Evolutionary conservation across 768 basidiomycete genomes (phyloP), one percentile per base, ranked within the genome.

Genomic region (Lepiota subincarnata): DNA sequence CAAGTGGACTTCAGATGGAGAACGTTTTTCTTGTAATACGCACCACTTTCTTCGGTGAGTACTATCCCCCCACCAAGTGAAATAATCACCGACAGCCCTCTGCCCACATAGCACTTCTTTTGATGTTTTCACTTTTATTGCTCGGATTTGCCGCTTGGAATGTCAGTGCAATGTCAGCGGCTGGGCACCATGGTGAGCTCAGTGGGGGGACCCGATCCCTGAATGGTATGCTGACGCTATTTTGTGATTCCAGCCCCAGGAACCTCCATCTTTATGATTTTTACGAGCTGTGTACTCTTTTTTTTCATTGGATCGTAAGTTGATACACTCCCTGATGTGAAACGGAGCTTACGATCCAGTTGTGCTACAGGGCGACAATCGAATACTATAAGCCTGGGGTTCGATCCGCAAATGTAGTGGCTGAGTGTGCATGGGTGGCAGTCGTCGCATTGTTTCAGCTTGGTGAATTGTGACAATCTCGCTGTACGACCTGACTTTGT

Each of bases 71-170:
- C 18, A 40, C 28, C 12, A 4, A 5, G 42, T 49, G n/a, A 42
- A 2, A 51, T 38, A 39, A 4, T 31, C 10, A 2, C 10, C 8
- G 31, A 31, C 10, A 31, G n/a, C n/a, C 35, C 41, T 22, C 35
- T 22, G 51, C 1, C 7, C 7, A 31, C 7, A 31, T 60, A 80
- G 78, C 72, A 55, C 70, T 84, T 40, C 69, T 84, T 36, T 59
- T 70, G 8, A 80, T 77, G 58, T 66, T 84, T 39, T 81, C 75
- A 59, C 54, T 81, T 41, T 70, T 87, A 44, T 63, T 75, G 6
- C 61, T 85, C 38, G 72, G 77, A 19, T 83, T 85, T 57, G 75
- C 83, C 6, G 72, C 76, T 36, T 86, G 83, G 84, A 81, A 81
- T 60, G 64, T 83, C 18, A 66, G 68, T 46, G 68, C 72, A 13